Base-by-base conservation (phyloP, 148 eudicot species). In the Arbutus unedo region DNA sequence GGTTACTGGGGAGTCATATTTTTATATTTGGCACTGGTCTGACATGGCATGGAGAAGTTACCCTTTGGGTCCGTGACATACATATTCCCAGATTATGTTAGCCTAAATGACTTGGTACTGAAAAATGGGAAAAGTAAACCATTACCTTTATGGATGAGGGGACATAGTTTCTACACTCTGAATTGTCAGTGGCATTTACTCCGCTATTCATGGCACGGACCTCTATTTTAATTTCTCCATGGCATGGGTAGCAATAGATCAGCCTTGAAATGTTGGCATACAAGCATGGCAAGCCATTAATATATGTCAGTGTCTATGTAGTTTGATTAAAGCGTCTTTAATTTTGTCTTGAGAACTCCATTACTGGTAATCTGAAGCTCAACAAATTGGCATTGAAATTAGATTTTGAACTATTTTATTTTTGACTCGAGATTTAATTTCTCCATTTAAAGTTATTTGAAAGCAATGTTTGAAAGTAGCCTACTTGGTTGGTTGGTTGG, bases 261-360 rank as follows among this genome's bases (percentile, higher is more conserved):
- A 50, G 50, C 78, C 59, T 23, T 50, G 56, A 49, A 23, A 18
- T 13, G 54, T 74, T 66, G 77, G 76, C 54, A 74, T 74, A 47
- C 31, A 19, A 18, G 21, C 77, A 47, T 48, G 6, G 31, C 54
- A 74, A 25, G 8, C 13, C 51, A 47, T 47, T n/a, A 75, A 50
- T 49, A 45, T 64, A 21, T 70, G 18, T 38, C 47, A 10, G 14
- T 41, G 19, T 14, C 38, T 70, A 66, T 66, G 43, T 66, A n/a
- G 31, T 25, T 31, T 21, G 72, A 66, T 66, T 66, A 21, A 23
- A 10, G 6, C 6, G 25, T 13, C 4, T 11, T 31, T 41, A 70
- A n/a, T 54, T 54, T 54, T 54, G 56, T 13, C 56, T 9, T 3
- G 6, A 48, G 4, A 49, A 74, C 23, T 48, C 38, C 54, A 21